phyloP scores from a whole-genome alignment of 495 filamentous ascomycete genomes.

The Tuber magnatum region DNA sequence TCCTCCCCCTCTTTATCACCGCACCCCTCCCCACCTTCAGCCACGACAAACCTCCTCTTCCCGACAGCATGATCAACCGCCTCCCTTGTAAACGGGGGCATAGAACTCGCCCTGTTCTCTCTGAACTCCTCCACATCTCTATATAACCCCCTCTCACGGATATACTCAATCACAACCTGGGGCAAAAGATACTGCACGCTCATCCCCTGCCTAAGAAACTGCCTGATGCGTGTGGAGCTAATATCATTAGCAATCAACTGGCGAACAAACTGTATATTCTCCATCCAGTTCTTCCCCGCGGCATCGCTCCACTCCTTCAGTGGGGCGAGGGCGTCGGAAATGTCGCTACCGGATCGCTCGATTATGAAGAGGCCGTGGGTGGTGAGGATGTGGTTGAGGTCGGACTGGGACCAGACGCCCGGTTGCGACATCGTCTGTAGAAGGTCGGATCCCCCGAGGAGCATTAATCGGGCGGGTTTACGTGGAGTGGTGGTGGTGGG shows the following conservation, averaged over 20 bases:
- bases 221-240: conserved; percentile 76
- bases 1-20: neutral
- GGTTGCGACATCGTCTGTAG: conserved; percentile 73
- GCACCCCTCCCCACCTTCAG: neutral
- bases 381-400: conserved; percentile 78
- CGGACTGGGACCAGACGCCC: conserved; percentile 70
- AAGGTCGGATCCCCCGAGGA: conserved; percentile 76
- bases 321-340: conserved; percentile 68
- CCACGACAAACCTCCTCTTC: neutral
- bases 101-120: conserved; percentile 31
- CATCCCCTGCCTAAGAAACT: conserved; percentile 74
- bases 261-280: conserved; percentile 77
- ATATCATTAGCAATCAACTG: conserved; percentile 89
- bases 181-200: conserved; percentile 52
- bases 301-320: conserved; percentile 59
- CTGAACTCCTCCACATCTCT: conserved; percentile 47
- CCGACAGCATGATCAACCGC: neutral
- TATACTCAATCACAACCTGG: conserved; percentile 61
- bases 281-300: conserved; percentile 42
- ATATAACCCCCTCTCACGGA: conserved; percentile 66
- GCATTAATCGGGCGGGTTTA: conserved; percentile 54
- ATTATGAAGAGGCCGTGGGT: conserved; percentile 82
- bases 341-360: conserved; percentile 76
- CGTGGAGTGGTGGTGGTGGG: neutral
- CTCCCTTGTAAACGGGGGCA: conserved; percentile 24